phyloP scores from a whole-genome alignment of 805 yeast species.

The Komagataella kurtzmanii region DNA sequence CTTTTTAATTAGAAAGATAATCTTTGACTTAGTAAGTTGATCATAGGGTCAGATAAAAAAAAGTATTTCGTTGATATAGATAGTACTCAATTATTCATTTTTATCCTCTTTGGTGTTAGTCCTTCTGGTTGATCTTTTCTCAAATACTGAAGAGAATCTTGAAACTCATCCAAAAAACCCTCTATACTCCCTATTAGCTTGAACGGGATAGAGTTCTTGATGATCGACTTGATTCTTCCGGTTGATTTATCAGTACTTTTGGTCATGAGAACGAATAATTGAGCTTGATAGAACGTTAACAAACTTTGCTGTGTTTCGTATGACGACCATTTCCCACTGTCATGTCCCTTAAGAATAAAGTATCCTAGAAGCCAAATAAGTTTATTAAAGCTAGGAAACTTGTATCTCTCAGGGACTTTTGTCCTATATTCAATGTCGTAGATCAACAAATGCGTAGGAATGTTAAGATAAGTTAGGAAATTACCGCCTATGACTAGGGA shows the following conservation, averaged over 20 bases:
- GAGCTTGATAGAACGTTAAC: not conserved
- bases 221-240: not conserved
- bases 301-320: not conserved
- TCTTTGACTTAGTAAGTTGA: not conserved
- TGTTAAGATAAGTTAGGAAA: conserved; percentile 52
- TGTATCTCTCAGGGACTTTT: conserved; percentile 60
- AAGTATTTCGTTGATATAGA: not conserved
- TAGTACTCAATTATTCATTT: conserved; percentile 1
- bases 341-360: not conserved
- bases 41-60: not conserved
- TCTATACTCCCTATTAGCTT: not conserved
- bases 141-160: not conserved
- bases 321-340: not conserved
- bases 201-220: not conserved
- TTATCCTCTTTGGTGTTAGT: conserved; percentile 1
- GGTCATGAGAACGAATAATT: not conserved
- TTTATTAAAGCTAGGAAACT: conserved; percentile 64
- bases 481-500: conserved; percentile 83
- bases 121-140: not conserved
- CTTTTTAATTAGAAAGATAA: conserved; percentile 15
- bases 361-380: conserved; percentile 57
- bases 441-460: conserved; percentile 49
- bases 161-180: not conserved
- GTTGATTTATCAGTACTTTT: not conserved
- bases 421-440: conserved; percentile 52